Evolutionary conservation across 345 rosid species (phyloP), one percentile per base, ranked within the genome.

Genomic region (Syzygium aromaticum): DNA sequence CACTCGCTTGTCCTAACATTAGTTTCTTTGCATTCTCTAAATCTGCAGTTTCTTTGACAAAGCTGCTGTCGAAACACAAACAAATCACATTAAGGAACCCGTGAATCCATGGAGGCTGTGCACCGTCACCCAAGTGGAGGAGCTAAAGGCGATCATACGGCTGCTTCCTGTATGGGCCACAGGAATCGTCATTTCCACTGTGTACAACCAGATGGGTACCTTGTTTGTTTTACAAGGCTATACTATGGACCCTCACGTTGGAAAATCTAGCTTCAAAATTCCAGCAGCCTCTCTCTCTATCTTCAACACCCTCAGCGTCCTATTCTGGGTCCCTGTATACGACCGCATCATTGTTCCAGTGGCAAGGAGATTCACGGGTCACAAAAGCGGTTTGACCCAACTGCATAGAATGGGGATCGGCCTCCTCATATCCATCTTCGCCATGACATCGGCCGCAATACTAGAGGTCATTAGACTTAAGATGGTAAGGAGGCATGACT

Each of bases 121-220:
- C 87, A 92, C 94, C 2, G 92, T 91, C n/a, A 92, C 92, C 13
- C 94, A 89, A 85, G 92, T 90, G 11, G 91, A 92, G 89, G 93
- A 92, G 85, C 89, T 92, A 30, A 92, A 92, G 84, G 78, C 92
- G 1, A 88, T 91, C 53, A 84, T 89, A 33, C 89, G 93, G 12
- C 59, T 92, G 88, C 91, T 90, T 59, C 93, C 94, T 0, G 51
- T 91, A 30, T 88, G 92, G 91, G 89, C 92, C 17, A 88, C 92
- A 10, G 92, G 89, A 5, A 91, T 91, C 78, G 73, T 92, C 49
- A 89, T 91, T 52, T 56, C 92, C 15, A 88, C 92, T 3, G 92
- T 88, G 22, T 92, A 86, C 86, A 86, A 84, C 46, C 92, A 91
- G 77, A 90, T 91, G 92, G 53, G 92, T 85, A 92, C 89, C 59